Evolutionary conservation across 2,329 filamentous ascomycete genomes (phyloP).

Genomic region (Diaporthe capsici): DNA sequence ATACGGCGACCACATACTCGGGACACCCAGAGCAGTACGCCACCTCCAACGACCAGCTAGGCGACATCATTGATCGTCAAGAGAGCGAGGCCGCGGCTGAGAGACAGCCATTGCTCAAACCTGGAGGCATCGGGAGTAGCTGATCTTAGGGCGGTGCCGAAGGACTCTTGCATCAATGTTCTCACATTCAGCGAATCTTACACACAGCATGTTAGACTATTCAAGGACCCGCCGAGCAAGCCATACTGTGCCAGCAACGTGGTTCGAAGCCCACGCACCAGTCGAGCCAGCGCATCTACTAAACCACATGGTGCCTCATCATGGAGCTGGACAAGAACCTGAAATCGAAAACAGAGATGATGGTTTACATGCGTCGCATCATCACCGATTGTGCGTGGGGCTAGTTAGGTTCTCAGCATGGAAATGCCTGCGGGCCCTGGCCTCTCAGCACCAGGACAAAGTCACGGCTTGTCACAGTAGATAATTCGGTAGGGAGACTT

Average conservation of each 20-base stretch:
- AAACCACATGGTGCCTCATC: neutral
- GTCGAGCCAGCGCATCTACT: neutral
- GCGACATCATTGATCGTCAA: slow-evolving; percentile 65
- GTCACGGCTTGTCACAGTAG: neutral
- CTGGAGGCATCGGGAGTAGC: slow-evolving; percentile 64
- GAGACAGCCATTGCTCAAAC: slow-evolving; percentile 64
- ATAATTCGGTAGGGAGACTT: neutral
- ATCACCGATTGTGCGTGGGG: neutral
- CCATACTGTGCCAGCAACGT: neutral
- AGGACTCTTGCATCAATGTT: neutral
- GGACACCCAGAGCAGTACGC: slow-evolving; percentile 67
- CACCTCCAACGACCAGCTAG: slow-evolving; percentile 65
- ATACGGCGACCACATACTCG: slow-evolving; percentile 64
- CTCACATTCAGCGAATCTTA: neutral
- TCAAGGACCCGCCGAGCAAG: neutral
- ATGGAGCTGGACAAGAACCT: neutral
- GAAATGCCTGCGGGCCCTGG: neutral
- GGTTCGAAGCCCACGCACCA: neutral
- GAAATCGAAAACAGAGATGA: neutral
- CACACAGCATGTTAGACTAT: neutral
- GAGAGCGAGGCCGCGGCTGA: slow-evolving; percentile 65
- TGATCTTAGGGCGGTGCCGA: slow-evolving; percentile 51
- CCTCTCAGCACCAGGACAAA: neutral
- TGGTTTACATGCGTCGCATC: neutral
- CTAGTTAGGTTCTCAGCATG: neutral